Conservation (phyloP, 192 early-diverging fungal genomes). For the Backusella morwellensis region DNA sequence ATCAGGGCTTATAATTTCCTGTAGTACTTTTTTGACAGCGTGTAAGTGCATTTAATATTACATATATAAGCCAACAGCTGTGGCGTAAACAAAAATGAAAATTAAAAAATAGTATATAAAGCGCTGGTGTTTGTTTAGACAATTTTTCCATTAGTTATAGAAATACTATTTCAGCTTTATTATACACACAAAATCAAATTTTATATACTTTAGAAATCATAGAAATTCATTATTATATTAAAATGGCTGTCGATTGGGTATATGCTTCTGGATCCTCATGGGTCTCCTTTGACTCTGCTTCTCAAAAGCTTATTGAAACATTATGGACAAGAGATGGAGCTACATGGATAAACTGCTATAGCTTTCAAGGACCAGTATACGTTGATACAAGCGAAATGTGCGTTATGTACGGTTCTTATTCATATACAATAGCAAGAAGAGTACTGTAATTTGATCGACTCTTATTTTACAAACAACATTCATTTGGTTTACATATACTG, state of each 20-base stretch:
- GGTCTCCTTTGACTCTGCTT: conserved; percentile 14
- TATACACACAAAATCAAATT: background rate
- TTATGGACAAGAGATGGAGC: conserved; percentile 7
- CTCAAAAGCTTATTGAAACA: conserved; percentile 9
- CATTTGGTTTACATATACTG: background rate
- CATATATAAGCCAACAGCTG: background rate
- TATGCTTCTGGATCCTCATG: conserved; percentile 15
- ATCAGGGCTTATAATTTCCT: background rate
- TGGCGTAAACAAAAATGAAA: background rate
- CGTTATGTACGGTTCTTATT: background rate
- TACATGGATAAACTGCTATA: background rate
- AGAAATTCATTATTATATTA: background rate
- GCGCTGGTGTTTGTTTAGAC: background rate
- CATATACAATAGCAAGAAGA: conserved; percentile 7
- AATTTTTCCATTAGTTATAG: background rate
- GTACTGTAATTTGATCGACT: background rate
- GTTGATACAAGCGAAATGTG: conserved; percentile 5
- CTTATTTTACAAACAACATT: background rate
- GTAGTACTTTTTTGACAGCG: background rate
- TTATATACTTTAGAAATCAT: background rate
- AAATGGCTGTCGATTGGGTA: conserved; percentile 15
- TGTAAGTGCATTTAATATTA: background rate
- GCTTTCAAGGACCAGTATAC: background rate
- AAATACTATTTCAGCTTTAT: background rate
- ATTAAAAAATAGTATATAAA: conserved; percentile 4